Evolutionary conservation across 768 basidiomycete species (phyloP), one percentile per base, ranked within the genome.

Genomic region (Tricholoma matsutake): DNA sequence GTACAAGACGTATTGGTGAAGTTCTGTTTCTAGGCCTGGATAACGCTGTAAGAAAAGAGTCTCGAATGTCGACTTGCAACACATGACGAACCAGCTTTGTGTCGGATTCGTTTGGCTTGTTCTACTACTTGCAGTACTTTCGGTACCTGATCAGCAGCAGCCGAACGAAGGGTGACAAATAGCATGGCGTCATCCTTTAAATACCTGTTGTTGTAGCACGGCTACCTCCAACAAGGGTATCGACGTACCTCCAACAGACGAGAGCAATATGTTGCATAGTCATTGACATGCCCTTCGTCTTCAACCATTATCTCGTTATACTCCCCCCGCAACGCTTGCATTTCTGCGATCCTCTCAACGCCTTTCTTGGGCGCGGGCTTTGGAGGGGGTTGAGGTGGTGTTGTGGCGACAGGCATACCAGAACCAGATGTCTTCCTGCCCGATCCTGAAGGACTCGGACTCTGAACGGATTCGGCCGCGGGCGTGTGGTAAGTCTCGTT

Each of bases 51-150:
- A n/a, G n/a, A n/a, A n/a, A n/a, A n/a, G n/a, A n/a, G 16, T 25
- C 28, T 54, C 20, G 29, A 18, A 60, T 25, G 14, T 34, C 35
- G 25, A 29, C 8, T 49, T 52, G 10, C n/a, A 9, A 34, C 1
- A 43, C 41, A 18, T 28, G 22, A 64, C 79, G 29, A 59, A 87
- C 90, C 89, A 51, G 86, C 82, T 78, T 90, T 92, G 66, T 93
- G 77, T 41, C 88, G 80, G 56, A 87, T 77, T n/a, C 91, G 83
- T 68, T 90, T 94, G 0, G 85, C 86, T 68, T 91, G 84, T 66
- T 93, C 89, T 0, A 92, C 91, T 3, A 93, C 86, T 58, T 86
- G 85, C 34, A 94, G 77, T 1, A 93, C 92, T 66, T 91, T 93
- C 3, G 89, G 82, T 3, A 93, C 92, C 52, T 89, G 78, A 2